Conservation (phyloP, 345 rosid species). For the Gynandropsis gynandra region DNA sequence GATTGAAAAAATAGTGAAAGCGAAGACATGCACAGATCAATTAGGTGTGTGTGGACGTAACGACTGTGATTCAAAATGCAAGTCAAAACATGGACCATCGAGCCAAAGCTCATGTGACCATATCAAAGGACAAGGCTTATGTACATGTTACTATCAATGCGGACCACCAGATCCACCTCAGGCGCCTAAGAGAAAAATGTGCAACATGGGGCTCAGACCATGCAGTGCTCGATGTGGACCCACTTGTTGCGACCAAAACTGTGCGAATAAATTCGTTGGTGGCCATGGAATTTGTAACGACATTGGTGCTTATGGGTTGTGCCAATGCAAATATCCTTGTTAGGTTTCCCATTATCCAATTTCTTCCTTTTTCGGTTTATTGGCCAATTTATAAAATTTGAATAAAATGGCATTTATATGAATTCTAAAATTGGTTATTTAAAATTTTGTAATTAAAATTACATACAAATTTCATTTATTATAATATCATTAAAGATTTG, state of each 20-base stretch:
- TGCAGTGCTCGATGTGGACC: conserved; percentile 12
- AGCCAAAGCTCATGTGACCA: conserved; percentile 4
- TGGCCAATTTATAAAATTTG: no score
- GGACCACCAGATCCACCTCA: no score
- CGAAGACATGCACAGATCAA: neutral
- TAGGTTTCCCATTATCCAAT: no score
- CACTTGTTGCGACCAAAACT: conserved; percentile 2
- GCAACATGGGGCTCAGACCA: conserved; percentile 14
- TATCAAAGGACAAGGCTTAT: neutral
- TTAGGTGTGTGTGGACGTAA: conserved; percentile 15
- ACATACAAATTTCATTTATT: no score
- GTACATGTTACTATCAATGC: conserved; percentile 14
- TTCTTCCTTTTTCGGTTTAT: no score
- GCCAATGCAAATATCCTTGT: conserved; percentile 26
- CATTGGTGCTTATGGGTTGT: conserved; percentile 9
- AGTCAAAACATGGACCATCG: conserved; percentile 21
- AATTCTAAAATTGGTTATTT: no score
- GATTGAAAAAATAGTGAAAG: no score
- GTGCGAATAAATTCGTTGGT: conserved; percentile 3
- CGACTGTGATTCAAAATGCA: conserved; percentile 19
- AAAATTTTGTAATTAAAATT: no score
- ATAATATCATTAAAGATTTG: no score
- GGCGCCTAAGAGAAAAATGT: neutral
- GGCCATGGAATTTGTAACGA: conserved; percentile 20
- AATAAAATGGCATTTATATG: no score